These are phyloP conservation scores for Aspergillus sp. DNA, from an alignment of 2,329 filamentous ascomycete species.

Conservation along the genomic window DNA sequence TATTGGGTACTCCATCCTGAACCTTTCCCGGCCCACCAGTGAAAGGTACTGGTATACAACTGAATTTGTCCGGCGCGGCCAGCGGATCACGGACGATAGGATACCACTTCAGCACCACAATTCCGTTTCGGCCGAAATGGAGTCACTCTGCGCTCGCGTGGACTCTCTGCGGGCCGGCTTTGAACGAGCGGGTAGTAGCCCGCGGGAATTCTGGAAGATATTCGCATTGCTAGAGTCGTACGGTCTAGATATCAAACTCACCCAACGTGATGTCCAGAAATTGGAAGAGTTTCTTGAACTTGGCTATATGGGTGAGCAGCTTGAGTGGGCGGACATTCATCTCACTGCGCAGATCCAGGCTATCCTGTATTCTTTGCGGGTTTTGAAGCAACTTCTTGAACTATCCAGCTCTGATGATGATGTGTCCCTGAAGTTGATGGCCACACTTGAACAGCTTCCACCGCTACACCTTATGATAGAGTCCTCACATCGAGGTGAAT, in stretches of 20 bases:
- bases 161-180: slow-evolving; percentile 24
- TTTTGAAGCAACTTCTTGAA: slow-evolving; percentile 58
- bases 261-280: slow-evolving; percentile 22
- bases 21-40: slow-evolving; percentile 35
- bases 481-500: slow-evolving; percentile 28
- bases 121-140: slow-evolving; percentile 24
- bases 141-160: slow-evolving; percentile 29
- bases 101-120: slow-evolving; percentile 31
- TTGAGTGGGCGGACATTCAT: slow-evolving; percentile 65
- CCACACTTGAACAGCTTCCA: slow-evolving; percentile 34
- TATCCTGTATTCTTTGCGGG: slow-evolving; percentile 64
- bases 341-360: slow-evolving; percentile 65
- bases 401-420: slow-evolving; percentile 34
- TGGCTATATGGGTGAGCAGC: slow-evolving; percentile 35
- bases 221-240: slow-evolving; percentile 42
- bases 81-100: slow-evolving; percentile 36
- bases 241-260: slow-evolving; percentile 15
- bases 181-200: slow-evolving; percentile 6
- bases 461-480: slow-evolving; percentile 36
- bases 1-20: slow-evolving; percentile 61
- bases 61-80: slow-evolving; percentile 44
- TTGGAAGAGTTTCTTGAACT: slow-evolving; percentile 35
- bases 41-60: slow-evolving; percentile 29
- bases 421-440: slow-evolving; percentile 18
- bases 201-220: slow-evolving; percentile 36